Base-by-base conservation (phyloP, 2,329 filamentous ascomycete species). In the Torrubiellomyces zombiae region DNA sequence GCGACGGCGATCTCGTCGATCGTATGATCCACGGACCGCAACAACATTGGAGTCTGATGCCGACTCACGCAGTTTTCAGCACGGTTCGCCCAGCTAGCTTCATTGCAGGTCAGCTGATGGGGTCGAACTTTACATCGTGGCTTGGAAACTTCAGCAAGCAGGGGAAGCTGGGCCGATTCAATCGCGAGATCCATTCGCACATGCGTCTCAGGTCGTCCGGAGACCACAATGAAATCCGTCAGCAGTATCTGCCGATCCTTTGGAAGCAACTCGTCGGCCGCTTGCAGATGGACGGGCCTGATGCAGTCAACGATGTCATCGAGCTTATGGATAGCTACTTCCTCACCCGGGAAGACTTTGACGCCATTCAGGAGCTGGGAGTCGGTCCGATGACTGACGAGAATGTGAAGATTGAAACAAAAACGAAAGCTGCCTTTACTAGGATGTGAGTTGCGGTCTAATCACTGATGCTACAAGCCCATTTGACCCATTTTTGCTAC, bases 41-140 rank as follows among this genome's bases (percentile, higher is more conserved):
- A 45, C 89, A 98, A 46, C 89, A 98, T 33, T 98, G 89, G 89
- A 89, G 80, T 44, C 56, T 98, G 32, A 98, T 98, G 89, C 89
- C 89, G 9, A 78, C 81, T 2, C 89, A 98, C 50, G 89, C 85
- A 14, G 66, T 94, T 19, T 94, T 95, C 56, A 93, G 85, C 44
- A 91, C 92, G 27, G 86, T 98, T 14, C 66, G 80, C 14, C 89
- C 89, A 4, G 76, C 89, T 6, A 93, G 82, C 48, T 93, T 78
- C 43, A 63, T 89, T 8, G 69, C 81, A 25, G 89, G 89, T 20
- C 75, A 76, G 39, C 67, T 91, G 38, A 62, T 69, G 34, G 67
- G 67, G 4, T 77, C 81, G 18, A 62, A 63, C 20, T 98, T 98
- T 46, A 89, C 89, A 0, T 66, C 68, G 6, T 98, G 89, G 89